A percentile compares a stretch with the other conserved stretches of the same genome.
Evolutionary conservation across 768 basidiomycete species (phyloP).

Genomic region (Pholiota microspora): DNA sequence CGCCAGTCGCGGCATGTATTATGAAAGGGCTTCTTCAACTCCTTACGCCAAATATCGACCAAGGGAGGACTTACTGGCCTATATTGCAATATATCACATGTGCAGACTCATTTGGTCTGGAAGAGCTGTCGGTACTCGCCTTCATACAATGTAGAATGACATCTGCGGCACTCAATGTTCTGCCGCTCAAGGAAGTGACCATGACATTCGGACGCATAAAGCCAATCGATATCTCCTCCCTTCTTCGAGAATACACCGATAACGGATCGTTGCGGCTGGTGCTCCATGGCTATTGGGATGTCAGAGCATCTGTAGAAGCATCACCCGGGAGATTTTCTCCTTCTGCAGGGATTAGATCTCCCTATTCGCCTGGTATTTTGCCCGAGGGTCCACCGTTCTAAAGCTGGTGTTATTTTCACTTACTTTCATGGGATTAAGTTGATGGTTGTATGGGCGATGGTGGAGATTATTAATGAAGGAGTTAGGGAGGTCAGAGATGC

Average conservation of each 20-base stretch:
- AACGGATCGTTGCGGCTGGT: background rate
- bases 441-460: too few relatives aligned
- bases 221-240: background rate
- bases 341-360: too few relatives aligned
- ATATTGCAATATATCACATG: background rate
- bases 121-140: background rate
- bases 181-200: background rate
- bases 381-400: too few relatives aligned
- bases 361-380: too few relatives aligned
- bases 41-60: background rate
- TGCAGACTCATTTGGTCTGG: background rate
- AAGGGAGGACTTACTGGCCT: background rate
- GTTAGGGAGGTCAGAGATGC: too few relatives aligned
- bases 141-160: background rate
- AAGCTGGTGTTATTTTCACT: too few relatives aligned
- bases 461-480: too few relatives aligned
- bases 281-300: background rate
- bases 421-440: too few relatives aligned
- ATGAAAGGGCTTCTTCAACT: background rate
- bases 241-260: background rate
- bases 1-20: background rate
- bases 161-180: background rate
- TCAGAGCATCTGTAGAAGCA: background rate
- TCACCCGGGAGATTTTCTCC: background rate
- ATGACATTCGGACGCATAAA: background rate